Percentiles rank a stretch among this genome's conserved stretches.
phyloP scores from a whole-genome alignment of 1,284 basidiomycete species.

The Microbotryum intermedium region DNA sequence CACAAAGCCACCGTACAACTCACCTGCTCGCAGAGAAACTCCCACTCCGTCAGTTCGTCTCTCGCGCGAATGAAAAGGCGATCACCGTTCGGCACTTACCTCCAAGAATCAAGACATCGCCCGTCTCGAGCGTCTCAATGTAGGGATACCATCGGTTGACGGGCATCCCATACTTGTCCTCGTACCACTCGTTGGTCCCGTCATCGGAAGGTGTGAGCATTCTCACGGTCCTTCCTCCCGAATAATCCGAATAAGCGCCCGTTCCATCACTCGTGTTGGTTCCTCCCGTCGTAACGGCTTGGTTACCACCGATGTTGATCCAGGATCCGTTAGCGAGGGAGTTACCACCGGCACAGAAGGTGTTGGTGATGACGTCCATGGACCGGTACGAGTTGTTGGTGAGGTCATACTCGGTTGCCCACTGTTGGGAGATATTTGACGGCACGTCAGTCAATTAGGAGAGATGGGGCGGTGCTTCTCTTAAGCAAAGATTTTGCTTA shows the following conservation, averaged over 20 bases:
- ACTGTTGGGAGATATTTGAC: neutral
- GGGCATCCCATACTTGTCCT: constrained; percentile 49
- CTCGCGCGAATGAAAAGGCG: constrained; percentile 1
- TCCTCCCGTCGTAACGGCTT: constrained; percentile 38
- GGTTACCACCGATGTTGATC: constrained; percentile 40
- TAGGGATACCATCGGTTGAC: constrained; percentile 65
- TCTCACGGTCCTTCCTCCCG: constrained; percentile 52
- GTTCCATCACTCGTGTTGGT: constrained; percentile 4
- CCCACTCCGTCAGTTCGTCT: constrained; percentile 53
- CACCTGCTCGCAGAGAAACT: neutral
- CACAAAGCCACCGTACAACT: constrained; percentile 55
- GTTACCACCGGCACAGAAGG: constrained; percentile 40
- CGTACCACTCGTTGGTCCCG: constrained; percentile 56
- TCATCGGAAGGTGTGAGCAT: constrained; percentile 63
- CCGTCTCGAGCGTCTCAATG: constrained; percentile 44
- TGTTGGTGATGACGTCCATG: constrained; percentile 37
- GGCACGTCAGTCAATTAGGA: neutral
- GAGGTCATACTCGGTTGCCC: constrained; percentile 20
- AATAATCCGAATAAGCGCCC: constrained; percentile 46
- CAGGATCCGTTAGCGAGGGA: constrained; percentile 40
- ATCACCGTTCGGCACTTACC: neutral
- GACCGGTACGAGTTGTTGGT: constrained; percentile 29
- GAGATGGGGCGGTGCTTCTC: neutral
- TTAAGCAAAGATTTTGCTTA: neutral
- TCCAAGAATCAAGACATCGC: constrained; percentile 45